Conservation (phyloP, 352 stramenopile genomes). For the Nothophytophthora sp. region DNA sequence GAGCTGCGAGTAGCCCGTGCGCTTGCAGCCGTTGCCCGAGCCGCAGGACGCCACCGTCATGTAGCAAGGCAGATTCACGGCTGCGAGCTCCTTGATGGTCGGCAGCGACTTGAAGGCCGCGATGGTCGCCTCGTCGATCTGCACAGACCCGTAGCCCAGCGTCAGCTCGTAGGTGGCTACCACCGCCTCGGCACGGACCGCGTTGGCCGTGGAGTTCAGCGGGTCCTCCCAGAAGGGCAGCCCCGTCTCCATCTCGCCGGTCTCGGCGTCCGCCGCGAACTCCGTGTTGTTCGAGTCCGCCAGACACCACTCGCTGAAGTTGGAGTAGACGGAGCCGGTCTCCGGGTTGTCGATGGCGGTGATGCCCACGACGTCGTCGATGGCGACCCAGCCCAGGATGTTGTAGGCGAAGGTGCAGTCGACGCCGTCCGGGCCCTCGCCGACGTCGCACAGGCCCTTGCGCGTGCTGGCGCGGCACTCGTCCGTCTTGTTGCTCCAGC, state of each 20-base stretch:
- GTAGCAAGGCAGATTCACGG: slow-evolving; percentile 72
- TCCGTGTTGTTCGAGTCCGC: slow-evolving; percentile 59
- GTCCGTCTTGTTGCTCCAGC: slow-evolving; percentile 59
- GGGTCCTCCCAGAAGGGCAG: slow-evolving; percentile 73
- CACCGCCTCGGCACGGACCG: slow-evolving; percentile 43
- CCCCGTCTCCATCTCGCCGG: slow-evolving; percentile 37
- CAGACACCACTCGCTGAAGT: slow-evolving; percentile 73
- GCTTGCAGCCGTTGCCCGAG: slow-evolving; percentile 59
- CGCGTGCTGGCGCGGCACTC: slow-evolving; percentile 47
- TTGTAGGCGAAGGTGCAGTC: slow-evolving; percentile 82
- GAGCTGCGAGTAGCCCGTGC: slow-evolving; percentile 70
- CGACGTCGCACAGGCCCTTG: slow-evolving; percentile 65
- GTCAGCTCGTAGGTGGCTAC: slow-evolving; percentile 54
- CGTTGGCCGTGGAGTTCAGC: slow-evolving; percentile 53
- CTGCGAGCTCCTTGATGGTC: slow-evolving; percentile 39
- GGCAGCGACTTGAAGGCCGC: slow-evolving; percentile 51
- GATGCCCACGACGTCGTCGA: slow-evolving; percentile 82
- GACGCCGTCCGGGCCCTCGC: slow-evolving; percentile 60
- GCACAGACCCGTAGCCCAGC: slow-evolving; percentile 35
- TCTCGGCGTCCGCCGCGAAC: slow-evolving; percentile 40
- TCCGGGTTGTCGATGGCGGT: slow-evolving; percentile 55
- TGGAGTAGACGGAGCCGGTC: slow-evolving; percentile 44
- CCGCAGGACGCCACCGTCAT: slow-evolving; percentile 54
- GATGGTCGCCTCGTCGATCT: slow-evolving; percentile 40
- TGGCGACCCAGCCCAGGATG: slow-evolving; percentile 73